A percentile compares a stretch with the other conserved stretches of the same genome.
Evolutionary conservation across 2,329 filamentous ascomycete species (phyloP).

Genomic region (Niveomyces coronatus): DNA sequence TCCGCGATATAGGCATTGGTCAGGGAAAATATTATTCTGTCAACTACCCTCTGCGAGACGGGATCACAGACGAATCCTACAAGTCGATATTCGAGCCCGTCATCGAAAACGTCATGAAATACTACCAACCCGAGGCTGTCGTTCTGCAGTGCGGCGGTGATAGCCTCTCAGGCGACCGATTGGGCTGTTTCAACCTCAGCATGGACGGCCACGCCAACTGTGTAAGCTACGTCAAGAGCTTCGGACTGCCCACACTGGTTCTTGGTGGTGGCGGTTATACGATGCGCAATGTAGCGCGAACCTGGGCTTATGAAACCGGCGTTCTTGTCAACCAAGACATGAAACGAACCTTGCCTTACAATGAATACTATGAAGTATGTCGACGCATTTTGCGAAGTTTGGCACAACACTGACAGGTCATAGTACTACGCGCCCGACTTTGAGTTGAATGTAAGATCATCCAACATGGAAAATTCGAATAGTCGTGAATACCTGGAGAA

Average conservation of each 20-base stretch:
- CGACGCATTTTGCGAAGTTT: constrained; percentile 30
- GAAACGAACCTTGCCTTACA: constrained; percentile 77
- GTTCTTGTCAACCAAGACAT: constrained; percentile 76
- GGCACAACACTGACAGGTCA: constrained; percentile 14
- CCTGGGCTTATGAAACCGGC: constrained; percentile 95
- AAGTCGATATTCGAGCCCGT: constrained; percentile 86
- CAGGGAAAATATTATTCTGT: constrained; percentile 81
- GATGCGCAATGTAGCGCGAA: constrained; percentile 90
- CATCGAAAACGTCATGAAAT: constrained; percentile 75
- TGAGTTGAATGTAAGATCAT: constrained; percentile 78
- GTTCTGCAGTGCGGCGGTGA: constrained; percentile 95
- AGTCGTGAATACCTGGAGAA: constrained; percentile 71
- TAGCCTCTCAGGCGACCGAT: constrained; percentile 82
- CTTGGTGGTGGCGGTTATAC: constrained; percentile 95
- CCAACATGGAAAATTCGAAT: constrained; percentile 87
- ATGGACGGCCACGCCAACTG: constrained; percentile 94
- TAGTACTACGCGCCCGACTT: constrained; percentile 90
- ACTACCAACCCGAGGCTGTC: constrained; percentile 82
- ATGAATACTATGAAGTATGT: constrained; percentile 79
- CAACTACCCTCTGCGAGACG: constrained; percentile 85
- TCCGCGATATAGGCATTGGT: constrained; percentile 78
- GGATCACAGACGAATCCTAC: constrained; percentile 84
- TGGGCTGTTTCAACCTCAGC: constrained; percentile 96
- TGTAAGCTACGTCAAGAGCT: constrained; percentile 81
- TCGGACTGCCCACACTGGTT: constrained; percentile 77